Percentiles rank a stretch among this genome's conserved stretches.
phyloP scores from a whole-genome alignment of 129 eudicot genomes.

The Pittosporum tobira region DNA sequence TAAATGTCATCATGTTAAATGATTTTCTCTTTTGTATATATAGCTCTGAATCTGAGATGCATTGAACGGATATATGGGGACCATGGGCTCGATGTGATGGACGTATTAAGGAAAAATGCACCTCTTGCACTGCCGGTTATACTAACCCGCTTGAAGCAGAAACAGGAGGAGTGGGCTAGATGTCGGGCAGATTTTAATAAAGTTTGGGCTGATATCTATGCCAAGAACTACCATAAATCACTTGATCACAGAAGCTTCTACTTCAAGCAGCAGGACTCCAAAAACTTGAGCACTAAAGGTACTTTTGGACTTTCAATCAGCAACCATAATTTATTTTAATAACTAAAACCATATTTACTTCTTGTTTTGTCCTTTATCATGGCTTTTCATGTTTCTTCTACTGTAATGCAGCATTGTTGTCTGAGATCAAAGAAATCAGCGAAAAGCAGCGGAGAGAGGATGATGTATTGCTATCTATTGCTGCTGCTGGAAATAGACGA shows the following conservation, averaged over 20 bases:
- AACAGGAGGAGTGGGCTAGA: slow-evolving; percentile 96
- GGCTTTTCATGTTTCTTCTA: slow-evolving; percentile 4
- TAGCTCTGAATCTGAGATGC: slow-evolving; percentile 81
- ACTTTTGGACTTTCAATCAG: slow-evolving; percentile 13
- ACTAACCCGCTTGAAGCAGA: slow-evolving; percentile 87
- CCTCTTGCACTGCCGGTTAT: slow-evolving; percentile 86
- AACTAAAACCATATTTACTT: not conserved
- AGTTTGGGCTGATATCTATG: slow-evolving; percentile 87
- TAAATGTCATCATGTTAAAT: slow-evolving; percentile 13
- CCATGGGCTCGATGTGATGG: slow-evolving; percentile 96
- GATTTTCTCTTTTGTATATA: slow-evolving; percentile 9
- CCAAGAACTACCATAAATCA: slow-evolving; percentile 89
- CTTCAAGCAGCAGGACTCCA: slow-evolving; percentile 93
- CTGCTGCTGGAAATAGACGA: slow-evolving; percentile 48
- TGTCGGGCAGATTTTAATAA: slow-evolving; percentile 87
- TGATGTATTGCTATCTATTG: slow-evolving; percentile 47
- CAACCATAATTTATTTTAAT: too few relatives aligned
- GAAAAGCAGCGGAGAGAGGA: slow-evolving; percentile 51
- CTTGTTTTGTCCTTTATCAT: not conserved
- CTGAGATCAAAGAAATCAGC: slow-evolving; percentile 70
- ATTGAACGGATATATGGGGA: slow-evolving; percentile 96
- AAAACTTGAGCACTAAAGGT: slow-evolving; percentile 94
- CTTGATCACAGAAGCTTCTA: slow-evolving; percentile 97
- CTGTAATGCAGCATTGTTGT: slow-evolving; percentile 52
- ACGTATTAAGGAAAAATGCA: slow-evolving; percentile 76